Evolutionary conservation across 148 eudicot species (phyloP).

Genomic region (Vaccinium darrowii): DNA sequence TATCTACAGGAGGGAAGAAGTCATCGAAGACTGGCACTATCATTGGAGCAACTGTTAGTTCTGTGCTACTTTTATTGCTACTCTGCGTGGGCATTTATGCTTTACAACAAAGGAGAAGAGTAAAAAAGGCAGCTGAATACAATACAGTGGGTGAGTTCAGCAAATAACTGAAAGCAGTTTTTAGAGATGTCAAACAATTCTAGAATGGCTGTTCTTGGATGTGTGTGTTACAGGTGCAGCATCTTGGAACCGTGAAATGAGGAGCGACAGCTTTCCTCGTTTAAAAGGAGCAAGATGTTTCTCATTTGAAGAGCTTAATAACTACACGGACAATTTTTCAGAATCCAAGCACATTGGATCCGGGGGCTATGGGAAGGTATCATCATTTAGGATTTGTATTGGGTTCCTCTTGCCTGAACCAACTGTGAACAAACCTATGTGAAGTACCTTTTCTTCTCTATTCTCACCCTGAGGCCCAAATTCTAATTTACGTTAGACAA

Average conservation of each 20-base stretch:
- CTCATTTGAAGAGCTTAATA: constrained; percentile 45
- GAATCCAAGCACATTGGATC: constrained; percentile 37
- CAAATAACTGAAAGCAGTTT: not conserved
- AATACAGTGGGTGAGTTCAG: constrained; percentile 53
- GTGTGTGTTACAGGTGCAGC: constrained; percentile 39
- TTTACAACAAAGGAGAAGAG: constrained; percentile 53
- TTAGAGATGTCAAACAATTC: not conserved
- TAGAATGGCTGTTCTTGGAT: not conserved
- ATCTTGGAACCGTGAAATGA: constrained; percentile 43
- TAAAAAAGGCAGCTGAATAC: constrained; percentile 35
- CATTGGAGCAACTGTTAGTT: constrained; percentile 43
- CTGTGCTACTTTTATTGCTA: constrained; percentile 38
- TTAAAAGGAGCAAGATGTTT: constrained; percentile 27
- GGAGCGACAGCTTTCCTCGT: constrained; percentile 23
- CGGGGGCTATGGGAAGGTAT: constrained; percentile 23
- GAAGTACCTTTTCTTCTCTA: not conserved
- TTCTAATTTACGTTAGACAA: not conserved
- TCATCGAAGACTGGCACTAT: constrained; percentile 29
- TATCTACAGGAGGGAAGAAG: constrained; percentile 23
- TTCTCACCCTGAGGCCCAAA: not conserved
- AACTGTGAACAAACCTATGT: not conserved
- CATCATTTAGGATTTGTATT: constrained; percentile 7
- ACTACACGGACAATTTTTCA: constrained; percentile 46
- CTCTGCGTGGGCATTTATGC: constrained; percentile 56
- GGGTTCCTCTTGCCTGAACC: constrained; percentile 13